Conservation (phyloP, 345 rosid species). For the Gossypium anomalum region DNA sequence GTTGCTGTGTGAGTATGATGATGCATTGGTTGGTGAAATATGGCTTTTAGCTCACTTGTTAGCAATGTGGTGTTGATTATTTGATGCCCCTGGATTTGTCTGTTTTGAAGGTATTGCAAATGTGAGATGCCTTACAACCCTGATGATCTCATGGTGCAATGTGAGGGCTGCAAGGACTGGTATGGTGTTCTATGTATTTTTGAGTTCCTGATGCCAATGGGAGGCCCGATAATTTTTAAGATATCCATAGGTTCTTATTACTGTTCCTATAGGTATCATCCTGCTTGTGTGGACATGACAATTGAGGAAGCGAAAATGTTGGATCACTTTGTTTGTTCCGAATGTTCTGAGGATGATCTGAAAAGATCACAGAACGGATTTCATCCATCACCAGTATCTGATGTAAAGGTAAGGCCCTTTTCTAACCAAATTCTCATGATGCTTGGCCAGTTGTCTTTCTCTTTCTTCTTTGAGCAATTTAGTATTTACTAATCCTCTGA, state of each 20-base stretch:
- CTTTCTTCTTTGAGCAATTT: background rate
- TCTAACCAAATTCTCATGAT: slow-evolving; percentile 4
- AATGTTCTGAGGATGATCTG: slow-evolving; percentile 57
- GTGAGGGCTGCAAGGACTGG: slow-evolving; percentile 96
- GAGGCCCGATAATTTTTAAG: background rate
- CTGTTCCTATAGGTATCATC: slow-evolving; percentile 67
- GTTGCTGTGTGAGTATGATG: slow-evolving; percentile 80
- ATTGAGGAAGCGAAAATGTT: slow-evolving; percentile 77
- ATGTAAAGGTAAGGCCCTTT: slow-evolving; percentile 41
- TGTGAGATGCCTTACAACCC: slow-evolving; percentile 98
- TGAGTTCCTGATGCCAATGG: background rate
- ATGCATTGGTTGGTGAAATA: slow-evolving; percentile 12
- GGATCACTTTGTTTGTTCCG: slow-evolving; percentile 70
- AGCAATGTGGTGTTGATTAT: slow-evolving; percentile 12
- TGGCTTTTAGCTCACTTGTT: background rate
- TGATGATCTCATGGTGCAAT: slow-evolving; percentile 89
- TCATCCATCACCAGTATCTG: slow-evolving; percentile 42
- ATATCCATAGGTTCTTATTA: background rate
- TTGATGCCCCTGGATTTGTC: background rate
- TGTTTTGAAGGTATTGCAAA: slow-evolving; percentile 68
- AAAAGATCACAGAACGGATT: slow-evolving; percentile 69
- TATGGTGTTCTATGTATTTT: slow-evolving; percentile 28
- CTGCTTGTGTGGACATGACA: slow-evolving; percentile 81
- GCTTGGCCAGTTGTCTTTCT: background rate
- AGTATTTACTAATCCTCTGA: background rate